Evolutionary conservation across 139 green algal species (phyloP), one percentile per base, ranked within the genome.

Genomic region (Chlorella sorokiniana): DNA sequence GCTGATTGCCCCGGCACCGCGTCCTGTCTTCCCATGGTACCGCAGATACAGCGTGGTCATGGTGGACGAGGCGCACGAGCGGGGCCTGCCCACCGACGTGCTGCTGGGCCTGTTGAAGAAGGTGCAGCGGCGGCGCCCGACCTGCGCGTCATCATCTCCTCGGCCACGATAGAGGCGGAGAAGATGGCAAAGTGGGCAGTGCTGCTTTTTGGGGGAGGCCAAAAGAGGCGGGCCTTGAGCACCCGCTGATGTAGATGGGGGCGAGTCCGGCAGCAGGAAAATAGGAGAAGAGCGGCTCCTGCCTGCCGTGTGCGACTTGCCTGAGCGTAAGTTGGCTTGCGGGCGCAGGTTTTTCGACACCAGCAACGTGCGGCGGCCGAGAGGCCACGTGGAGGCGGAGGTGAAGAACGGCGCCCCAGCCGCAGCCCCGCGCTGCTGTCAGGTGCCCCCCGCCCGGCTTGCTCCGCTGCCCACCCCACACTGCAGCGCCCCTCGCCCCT

Each of bases 11-110:
- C 48, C 48, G 16, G 56, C n/a, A 65, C 56, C 23, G 56, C 56
- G 18, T 33, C 22, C 6, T n/a, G n/a, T n/a, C 22, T 33, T 6
- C 18, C 16, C 56, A 65, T 98, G 23, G 84, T 98, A 4, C 11
- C 45, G 59, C 70, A 81, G 62, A 35, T 90, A 74, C 89, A 96
- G 90, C 77, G 94, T 98, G 14, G 85, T 98, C 2, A 94, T 98
- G 88, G 90, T 98, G 67, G 95, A 98, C 71, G 95, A 98, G 83
- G 95, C 94, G 10, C 95, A 98, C 86, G 95, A 98, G 86, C 90
- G 95, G 48, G 93, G 82, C 73, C 65, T 97, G 37, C 85, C 93
- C 37, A 97, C 95, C 7, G 95, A 98, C 85, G 85, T 96, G 56
- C 87, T 98, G 79, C 87, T 98, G 64, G 95, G 95, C 4, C 92